Evolutionary conservation across 2,329 filamentous ascomycete genomes (phyloP).

Genomic region (Aspergillus brasiliensis): DNA sequence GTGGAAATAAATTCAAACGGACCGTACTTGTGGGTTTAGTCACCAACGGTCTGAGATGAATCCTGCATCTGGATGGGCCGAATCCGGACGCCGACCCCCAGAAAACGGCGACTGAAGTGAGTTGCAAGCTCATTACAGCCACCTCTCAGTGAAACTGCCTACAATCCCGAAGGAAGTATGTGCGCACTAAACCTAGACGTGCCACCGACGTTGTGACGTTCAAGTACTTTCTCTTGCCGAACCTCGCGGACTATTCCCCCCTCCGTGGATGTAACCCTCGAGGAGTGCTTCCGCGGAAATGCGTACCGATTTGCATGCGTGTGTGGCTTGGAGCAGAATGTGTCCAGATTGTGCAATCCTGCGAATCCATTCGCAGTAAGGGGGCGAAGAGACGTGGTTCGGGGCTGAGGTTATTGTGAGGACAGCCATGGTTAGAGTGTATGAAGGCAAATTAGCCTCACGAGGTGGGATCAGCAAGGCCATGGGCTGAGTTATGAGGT

Average conservation of each 20-base stretch:
- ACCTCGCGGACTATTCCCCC: conserved; percentile 14
- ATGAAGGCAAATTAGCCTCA: neutral
- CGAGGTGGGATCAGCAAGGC: too few relatives aligned
- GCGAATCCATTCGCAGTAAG: conserved; percentile 32
- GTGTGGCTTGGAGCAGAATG: conserved; percentile 27
- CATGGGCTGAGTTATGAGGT: too few relatives aligned
- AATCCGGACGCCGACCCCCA: neutral
- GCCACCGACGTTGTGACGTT: neutral
- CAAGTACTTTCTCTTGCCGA: neutral
- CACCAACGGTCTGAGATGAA: neutral
- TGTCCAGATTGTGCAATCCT: conserved; percentile 32
- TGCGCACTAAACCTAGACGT: neutral
- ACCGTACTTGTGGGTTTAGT: neutral
- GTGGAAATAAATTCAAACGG: neutral
- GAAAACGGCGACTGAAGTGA: neutral
- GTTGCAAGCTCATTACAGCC: neutral
- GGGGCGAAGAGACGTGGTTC: conserved; percentile 36
- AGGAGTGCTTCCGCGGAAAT: conserved; percentile 32
- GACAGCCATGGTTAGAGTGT: neutral
- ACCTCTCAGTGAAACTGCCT: neutral
- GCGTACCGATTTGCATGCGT: conserved; percentile 32
- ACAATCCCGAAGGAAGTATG: too few relatives aligned
- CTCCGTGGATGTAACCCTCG: conserved; percentile 25
- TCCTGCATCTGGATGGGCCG: neutral
- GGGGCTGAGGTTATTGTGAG: conserved; percentile 25